A percentile compares a stretch with the other conserved stretches of the same genome.
Evolutionary conservation across 208 protist genomes (phyloP).

Genomic region (Dictyostelium gargantuum): DNA sequence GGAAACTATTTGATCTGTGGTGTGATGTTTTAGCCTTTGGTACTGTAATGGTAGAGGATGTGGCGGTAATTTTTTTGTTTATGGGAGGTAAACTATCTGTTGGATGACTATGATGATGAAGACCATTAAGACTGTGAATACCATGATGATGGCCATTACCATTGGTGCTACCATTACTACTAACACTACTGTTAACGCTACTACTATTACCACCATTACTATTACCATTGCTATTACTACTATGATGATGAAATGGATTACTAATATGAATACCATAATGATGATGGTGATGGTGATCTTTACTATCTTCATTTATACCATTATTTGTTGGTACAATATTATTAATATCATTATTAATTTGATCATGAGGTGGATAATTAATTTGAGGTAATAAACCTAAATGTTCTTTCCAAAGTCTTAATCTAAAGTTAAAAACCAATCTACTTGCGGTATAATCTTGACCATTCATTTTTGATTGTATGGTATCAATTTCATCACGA

Average conservation of each 20-base stretch:
- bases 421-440: conserved; percentile 58
- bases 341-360: not conserved
- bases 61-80: not conserved
- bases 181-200: not conserved
- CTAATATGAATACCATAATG: not conserved
- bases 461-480: conserved; percentile 67
- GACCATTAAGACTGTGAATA: not conserved
- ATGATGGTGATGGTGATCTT: not conserved
- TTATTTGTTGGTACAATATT: not conserved
- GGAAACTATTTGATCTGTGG: conserved; percentile 17
- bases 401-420: conserved; percentile 72
- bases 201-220: not conserved
- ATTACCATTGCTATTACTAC: not conserved
- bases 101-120: not conserved
- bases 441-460: not conserved
- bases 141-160: not conserved
- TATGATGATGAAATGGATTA: not conserved
- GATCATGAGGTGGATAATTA: conserved; percentile 8
- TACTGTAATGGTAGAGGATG: not conserved
- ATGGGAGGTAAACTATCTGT: not conserved
- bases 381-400: conserved; percentile 67
- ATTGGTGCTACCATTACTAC: not conserved
- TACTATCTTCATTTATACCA: not conserved
- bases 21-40: not conserved
- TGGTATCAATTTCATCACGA: conserved; percentile 62